A percentile compares a stretch with the other conserved stretches of the same genome.
phyloP scores from a whole-genome alignment of 2,329 filamentous ascomycete genomes.

The Botrytis tulipae region DNA sequence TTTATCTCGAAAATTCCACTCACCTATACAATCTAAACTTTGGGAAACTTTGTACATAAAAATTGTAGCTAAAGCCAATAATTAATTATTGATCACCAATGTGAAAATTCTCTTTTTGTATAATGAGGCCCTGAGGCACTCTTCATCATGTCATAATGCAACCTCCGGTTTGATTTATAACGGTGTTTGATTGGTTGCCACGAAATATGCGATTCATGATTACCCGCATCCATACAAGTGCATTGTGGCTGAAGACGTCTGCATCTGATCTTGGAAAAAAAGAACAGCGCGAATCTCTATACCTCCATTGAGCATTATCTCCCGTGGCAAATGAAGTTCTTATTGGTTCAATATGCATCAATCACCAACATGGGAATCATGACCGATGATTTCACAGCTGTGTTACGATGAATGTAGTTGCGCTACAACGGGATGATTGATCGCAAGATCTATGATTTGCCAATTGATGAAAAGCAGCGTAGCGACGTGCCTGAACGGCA shows the following conservation, averaged over 20 bases:
- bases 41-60: background rate
- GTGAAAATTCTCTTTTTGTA: no score
- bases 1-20: background rate
- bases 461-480: background rate
- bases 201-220: background rate
- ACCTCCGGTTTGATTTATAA: background rate
- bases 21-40: background rate
- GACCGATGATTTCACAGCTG: background rate
- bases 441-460: background rate
- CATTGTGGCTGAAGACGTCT: background rate
- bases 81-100: background rate
- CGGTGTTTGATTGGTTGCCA: background rate
- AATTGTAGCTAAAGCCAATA: background rate
- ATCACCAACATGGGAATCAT: background rate
- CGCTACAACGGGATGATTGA: background rate
- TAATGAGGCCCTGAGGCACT: no score
- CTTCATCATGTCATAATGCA: background rate
- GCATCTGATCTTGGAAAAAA: background rate
- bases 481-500: background rate
- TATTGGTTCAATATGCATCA: background rate
- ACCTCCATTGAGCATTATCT: background rate
- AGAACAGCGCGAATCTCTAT: background rate
- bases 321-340: no score
- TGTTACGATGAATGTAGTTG: background rate
- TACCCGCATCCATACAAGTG: background rate